phyloP scores from a whole-genome alignment of 1,284 basidiomycete genomes.

The Neolentinus lepideus region DNA sequence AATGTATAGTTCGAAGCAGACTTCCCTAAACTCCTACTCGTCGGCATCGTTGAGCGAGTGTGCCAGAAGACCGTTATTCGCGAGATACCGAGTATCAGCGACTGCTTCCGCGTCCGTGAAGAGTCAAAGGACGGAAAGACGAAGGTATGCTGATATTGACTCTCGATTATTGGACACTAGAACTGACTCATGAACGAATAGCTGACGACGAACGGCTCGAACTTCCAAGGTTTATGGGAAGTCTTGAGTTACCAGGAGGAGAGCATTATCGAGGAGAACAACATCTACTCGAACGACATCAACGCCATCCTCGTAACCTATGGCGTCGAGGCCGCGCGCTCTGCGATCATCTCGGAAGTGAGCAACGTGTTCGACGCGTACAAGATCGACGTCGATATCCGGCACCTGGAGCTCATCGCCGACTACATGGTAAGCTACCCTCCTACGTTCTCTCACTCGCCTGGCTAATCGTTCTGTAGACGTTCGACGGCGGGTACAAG shows the following conservation, averaged over 20 bases:
- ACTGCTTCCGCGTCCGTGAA: constrained; percentile 71
- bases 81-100: constrained; percentile 81
- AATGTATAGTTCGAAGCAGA: constrained; percentile 49
- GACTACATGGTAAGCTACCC: constrained; percentile 87
- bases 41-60: constrained; percentile 84
- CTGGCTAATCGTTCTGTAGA: constrained; percentile 40
- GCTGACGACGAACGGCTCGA: constrained; percentile 87
- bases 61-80: constrained; percentile 82
- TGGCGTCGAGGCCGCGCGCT: constrained; percentile 96
- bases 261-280: constrained; percentile 75
- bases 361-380: constrained; percentile 93
- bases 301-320: constrained; percentile 90
- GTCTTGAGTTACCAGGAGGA: constrained; percentile 62
- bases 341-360: constrained; percentile 89
- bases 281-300: constrained; percentile 93
- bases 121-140: constrained; percentile 44
- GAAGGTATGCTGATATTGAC: constrained; percentile 34
- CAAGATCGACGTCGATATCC: constrained; percentile 92
- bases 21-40: constrained; percentile 86
- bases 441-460: not conserved
- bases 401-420: constrained; percentile 95
- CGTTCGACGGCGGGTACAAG: constrained; percentile 94
- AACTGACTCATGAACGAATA: constrained; percentile 18
- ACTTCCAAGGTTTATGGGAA: constrained; percentile 88
- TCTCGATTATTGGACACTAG: too few species aligned